These are phyloP conservation scores for Corylus heterophylla DNA, from an alignment of 306 rosid species.

Conservation along the genomic window DNA sequence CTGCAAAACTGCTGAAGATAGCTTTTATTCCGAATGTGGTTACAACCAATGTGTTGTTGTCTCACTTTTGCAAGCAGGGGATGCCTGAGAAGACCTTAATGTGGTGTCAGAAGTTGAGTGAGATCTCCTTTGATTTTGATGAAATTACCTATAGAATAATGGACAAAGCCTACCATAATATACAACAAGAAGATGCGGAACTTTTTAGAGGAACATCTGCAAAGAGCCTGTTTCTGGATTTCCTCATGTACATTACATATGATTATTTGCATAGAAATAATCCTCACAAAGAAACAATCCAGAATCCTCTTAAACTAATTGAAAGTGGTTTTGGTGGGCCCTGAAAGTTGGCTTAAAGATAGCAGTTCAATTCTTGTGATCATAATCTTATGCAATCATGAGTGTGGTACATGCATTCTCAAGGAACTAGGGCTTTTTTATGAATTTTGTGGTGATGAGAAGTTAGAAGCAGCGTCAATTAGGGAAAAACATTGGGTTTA, in stretches of 20 bases:
- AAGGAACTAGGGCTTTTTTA: neutral
- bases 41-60: conserved; percentile 59
- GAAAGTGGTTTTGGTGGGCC: conserved; percentile 34
- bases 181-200: conserved; percentile 43
- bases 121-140: conserved; percentile 51
- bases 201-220: conserved; percentile 38
- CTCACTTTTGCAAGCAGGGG: conserved; percentile 76
- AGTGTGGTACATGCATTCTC: conserved; percentile 4
- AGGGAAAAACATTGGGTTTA: neutral
- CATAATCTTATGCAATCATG: conserved; percentile 6
- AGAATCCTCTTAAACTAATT: conserved; percentile 32
- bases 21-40: conserved; percentile 62
- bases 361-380: conserved; percentile 10
- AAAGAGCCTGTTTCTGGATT: conserved; percentile 67
- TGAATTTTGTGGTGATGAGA: conserved; percentile 10
- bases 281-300: conserved; percentile 32
- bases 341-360: conserved; percentile 36
- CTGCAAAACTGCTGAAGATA: conserved; percentile 77
- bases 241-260: conserved; percentile 73
- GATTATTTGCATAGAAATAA: conserved; percentile 54
- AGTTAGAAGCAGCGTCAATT: neutral
- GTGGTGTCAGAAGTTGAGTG: conserved; percentile 75
- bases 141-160: conserved; percentile 50
- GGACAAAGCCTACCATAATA: conserved; percentile 44
- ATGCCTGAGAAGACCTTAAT: conserved; percentile 70